Percentiles rank a stretch among this genome's conserved stretches.
These are phyloP conservation scores for Nothopassalora personata DNA, from an alignment of 2,329 filamentous ascomycete species.

Conservation along the genomic window DNA sequence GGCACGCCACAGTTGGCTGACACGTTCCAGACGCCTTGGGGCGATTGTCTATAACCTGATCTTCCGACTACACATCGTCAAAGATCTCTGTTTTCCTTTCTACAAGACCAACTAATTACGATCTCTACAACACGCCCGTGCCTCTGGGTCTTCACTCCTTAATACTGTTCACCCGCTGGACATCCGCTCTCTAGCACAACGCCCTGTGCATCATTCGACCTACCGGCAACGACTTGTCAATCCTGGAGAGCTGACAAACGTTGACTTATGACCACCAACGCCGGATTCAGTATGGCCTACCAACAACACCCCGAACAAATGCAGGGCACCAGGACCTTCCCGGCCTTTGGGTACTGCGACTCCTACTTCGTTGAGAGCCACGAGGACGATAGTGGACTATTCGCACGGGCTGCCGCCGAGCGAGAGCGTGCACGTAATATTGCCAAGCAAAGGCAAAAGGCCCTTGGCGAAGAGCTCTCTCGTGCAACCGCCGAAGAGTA, in stretches of 20 bases:
- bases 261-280: slow-evolving; percentile 28
- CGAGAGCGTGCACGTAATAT: slow-evolving; percentile 73
- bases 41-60: slow-evolving; percentile 34
- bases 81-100: slow-evolving; percentile 35
- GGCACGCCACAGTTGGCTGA: slow-evolving; percentile 25
- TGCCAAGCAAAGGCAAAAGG: slow-evolving; percentile 76
- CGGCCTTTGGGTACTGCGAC: slow-evolving; percentile 59
- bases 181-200: slow-evolving; percentile 40
- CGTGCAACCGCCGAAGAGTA: slow-evolving; percentile 82
- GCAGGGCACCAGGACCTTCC: slow-evolving; percentile 38
- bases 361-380: slow-evolving; percentile 63
- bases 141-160: slow-evolving; percentile 48
- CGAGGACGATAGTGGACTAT: slow-evolving; percentile 50
- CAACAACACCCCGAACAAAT: slow-evolving; percentile 30
- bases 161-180: slow-evolving; percentile 38
- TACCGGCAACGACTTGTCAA: slow-evolving; percentile 33
- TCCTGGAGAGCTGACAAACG: slow-evolving; percentile 44
- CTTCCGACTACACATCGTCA: slow-evolving; percentile 23
- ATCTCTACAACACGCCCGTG: slow-evolving; percentile 45
- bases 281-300: slow-evolving; percentile 50
- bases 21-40: slow-evolving; percentile 33
- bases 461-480: slow-evolving; percentile 84
- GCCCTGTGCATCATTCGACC: slow-evolving; percentile 15
- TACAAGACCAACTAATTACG: slow-evolving; percentile 52
- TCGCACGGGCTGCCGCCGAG: slow-evolving; percentile 57